phyloP scores from a whole-genome alignment of 139 green algal genomes.

The Tetratostichococcus sp. region DNA sequence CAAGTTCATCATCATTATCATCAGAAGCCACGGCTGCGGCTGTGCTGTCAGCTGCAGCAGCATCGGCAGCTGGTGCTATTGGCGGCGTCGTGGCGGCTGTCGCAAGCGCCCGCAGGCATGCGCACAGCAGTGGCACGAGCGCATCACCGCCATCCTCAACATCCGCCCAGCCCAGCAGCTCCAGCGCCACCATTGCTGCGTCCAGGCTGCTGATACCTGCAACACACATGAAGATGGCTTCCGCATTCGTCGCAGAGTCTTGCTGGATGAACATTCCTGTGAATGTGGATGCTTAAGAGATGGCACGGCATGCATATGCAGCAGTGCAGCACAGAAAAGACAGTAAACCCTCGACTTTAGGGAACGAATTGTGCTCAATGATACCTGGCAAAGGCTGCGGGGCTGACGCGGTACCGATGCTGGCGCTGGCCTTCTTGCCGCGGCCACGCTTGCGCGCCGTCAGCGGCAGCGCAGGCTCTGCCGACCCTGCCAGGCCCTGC shows the following conservation, averaged over 20 bases:
- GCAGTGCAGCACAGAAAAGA: background rate
- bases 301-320: background rate
- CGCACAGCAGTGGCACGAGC: slow-evolving; percentile 18
- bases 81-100: slow-evolving; percentile 13
- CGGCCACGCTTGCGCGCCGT: background rate
- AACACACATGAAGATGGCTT: too few species aligned
- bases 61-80: too few species aligned
- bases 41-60: background rate
- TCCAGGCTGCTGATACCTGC: background rate
- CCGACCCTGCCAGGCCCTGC: background rate
- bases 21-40: too few species aligned
- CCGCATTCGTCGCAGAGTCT: too few species aligned
- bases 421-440: background rate
- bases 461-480: background rate
- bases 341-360: too few species aligned
- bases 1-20: too few species aligned
- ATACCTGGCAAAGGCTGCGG: background rate
- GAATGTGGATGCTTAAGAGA: too few species aligned
- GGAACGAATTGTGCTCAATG: too few species aligned
- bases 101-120: slow-evolving; percentile 17
- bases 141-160: background rate
- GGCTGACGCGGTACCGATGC: too few species aligned
- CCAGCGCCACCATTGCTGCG: slow-evolving; percentile 26
- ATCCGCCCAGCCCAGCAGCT: slow-evolving; percentile 48
- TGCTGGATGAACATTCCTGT: too few species aligned